Percentiles rank a stretch among this genome's conserved stretches.
phyloP scores from a whole-genome alignment of 106 monocot species.

The Dendrobium nobile region DNA sequence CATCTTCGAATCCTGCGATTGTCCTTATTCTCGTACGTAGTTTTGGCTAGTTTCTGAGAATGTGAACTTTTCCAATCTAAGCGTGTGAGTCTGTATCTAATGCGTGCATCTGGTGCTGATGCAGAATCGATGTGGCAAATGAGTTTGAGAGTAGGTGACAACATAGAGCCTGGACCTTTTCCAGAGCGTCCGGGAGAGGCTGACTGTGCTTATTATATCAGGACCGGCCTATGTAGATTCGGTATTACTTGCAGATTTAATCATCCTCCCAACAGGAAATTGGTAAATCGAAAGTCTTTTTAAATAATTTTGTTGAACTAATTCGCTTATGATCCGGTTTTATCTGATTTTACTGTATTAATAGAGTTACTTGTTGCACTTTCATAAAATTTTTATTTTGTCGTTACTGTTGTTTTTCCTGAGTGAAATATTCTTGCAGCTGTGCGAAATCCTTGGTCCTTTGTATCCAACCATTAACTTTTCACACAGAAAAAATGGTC shows the following conservation, averaged over 20 bases:
- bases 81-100: background rate
- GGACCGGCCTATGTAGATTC: conserved; percentile 71
- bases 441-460: background rate
- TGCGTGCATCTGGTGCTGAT: conserved; percentile 10
- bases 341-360: conserved; percentile 1
- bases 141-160: conserved; percentile 33
- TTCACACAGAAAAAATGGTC: background rate
- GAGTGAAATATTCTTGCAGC: conserved; percentile 1
- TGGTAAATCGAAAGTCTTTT: conserved; percentile 28
- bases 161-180: conserved; percentile 35
- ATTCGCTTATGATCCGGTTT: background rate
- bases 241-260: conserved; percentile 74
- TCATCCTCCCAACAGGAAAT: conserved; percentile 57
- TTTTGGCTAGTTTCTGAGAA: background rate
- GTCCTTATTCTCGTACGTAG: background rate
- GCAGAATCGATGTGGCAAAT: conserved; percentile 56
- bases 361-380: background rate
- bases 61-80: background rate
- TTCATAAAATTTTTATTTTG: background rate
- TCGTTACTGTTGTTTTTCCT: background rate
- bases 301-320: background rate
- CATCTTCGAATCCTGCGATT: background rate
- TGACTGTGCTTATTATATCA: conserved; percentile 64
- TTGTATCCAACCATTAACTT: background rate
- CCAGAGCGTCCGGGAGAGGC: conserved; percentile 60